These are phyloP conservation scores for Ammopiptanthus mongolicus DNA, from an alignment of 306 rosid species.

Conservation along the genomic window DNA sequence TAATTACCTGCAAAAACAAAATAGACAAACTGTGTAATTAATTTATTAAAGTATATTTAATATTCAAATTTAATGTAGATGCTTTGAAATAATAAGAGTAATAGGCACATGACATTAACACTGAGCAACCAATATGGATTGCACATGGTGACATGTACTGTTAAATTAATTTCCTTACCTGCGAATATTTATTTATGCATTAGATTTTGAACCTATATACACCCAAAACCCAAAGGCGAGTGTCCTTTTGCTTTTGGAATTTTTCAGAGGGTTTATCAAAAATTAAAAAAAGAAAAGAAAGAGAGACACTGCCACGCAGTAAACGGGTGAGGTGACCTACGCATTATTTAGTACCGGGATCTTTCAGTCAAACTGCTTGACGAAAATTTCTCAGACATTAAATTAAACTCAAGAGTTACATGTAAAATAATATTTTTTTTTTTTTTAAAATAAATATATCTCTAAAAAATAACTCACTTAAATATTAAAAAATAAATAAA, in stretches of 20 bases:
- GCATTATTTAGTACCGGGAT: background rate
- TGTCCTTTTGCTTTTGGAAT: background rate
- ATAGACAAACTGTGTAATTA: background rate
- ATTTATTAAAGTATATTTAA: background rate
- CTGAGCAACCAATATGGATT: background rate
- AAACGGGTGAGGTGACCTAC: background rate
- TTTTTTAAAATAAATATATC: no score
- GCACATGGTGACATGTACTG: background rate
- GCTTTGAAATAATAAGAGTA: background rate
- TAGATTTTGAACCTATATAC: background rate
- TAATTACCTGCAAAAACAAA: conserved; percentile 1
- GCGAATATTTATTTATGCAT: background rate
- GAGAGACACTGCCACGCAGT: conserved; percentile 5
- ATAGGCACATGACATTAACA: conserved; percentile 8
- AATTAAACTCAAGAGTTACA: no score
- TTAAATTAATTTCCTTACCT: background rate
- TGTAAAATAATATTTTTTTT: no score
- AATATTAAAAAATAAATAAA: no score
- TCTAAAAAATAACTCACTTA: no score
- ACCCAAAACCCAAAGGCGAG: background rate
- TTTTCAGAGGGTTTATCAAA: background rate
- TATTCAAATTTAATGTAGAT: background rate
- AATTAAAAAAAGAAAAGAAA: background rate
- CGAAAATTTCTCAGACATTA: no score
- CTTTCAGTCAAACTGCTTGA: background rate